Percentiles rank a stretch among this genome's conserved stretches.
These are phyloP conservation scores for Phoenix dactylifera DNA, from an alignment of 176 grass and related monocot genomes.

Conservation along the genomic window DNA sequence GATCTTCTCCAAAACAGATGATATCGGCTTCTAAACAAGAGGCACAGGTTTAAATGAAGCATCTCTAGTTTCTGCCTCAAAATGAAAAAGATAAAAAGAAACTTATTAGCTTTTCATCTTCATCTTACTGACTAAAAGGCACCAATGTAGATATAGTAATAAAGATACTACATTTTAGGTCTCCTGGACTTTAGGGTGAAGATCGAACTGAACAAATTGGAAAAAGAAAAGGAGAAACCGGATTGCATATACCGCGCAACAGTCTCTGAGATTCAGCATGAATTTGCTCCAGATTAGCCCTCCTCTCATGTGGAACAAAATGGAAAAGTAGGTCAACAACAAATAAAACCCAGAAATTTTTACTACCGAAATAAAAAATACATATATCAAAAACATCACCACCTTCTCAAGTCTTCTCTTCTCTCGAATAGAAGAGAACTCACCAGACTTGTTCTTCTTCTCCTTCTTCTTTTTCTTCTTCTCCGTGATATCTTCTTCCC, in stretches of 20 bases:
- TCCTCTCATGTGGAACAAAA: conserved; percentile 52
- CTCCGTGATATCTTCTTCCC: no score
- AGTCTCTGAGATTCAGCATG: conserved; percentile 71
- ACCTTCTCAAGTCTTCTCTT: conserved; percentile 68
- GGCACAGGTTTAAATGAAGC: no score
- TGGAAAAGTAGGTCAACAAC: conserved; percentile 13
- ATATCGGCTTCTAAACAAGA: no score
- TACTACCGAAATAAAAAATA: not conserved
- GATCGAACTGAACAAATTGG: not conserved
- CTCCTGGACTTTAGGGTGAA: no score
- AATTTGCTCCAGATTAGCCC: conserved; percentile 38
- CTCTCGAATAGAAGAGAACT: conserved; percentile 13
- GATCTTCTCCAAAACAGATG: no score
- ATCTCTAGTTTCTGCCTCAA: no score
- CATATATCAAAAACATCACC: not conserved
- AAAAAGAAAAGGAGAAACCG: not conserved
- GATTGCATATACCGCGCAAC: conserved; percentile 46
- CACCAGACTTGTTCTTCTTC: conserved; percentile 18
- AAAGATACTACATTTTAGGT: no score
- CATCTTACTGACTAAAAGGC: no score
- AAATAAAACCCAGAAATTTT: conserved; percentile 1
- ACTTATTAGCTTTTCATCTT: no score
- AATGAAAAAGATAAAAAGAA: no score
- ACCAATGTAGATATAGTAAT: no score
- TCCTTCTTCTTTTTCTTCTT: conserved; percentile 38